Evolutionary conservation across 495 filamentous ascomycete species (phyloP).

Genomic region (Penicilliopsis zonata): DNA sequence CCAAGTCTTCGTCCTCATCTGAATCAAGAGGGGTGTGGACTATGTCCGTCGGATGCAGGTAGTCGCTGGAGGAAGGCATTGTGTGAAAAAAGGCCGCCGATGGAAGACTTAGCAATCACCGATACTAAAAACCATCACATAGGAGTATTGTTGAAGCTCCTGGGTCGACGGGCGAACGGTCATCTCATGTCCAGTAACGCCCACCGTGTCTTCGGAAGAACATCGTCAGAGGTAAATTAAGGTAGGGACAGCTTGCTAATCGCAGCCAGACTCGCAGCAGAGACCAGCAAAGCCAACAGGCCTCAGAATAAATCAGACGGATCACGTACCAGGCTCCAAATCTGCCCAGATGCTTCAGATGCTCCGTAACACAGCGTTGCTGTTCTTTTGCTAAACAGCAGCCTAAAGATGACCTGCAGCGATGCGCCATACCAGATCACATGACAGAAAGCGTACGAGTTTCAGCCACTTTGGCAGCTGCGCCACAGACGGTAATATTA

Average conservation of each 20-base stretch:
- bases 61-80: conserved; percentile 31
- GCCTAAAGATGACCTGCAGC: background rate
- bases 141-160: conserved; percentile 8
- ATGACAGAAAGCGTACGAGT: too few species aligned
- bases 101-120: background rate
- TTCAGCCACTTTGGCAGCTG: too few species aligned
- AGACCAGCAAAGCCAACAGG: too few species aligned
- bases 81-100: too few species aligned
- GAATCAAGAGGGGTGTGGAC: conserved; percentile 20
- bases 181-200: conserved; percentile 16
- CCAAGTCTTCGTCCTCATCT: conserved; percentile 45
- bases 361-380: too few species aligned
- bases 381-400: background rate
- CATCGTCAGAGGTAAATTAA: conserved; percentile 5
- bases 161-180: conserved; percentile 6
- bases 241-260: too few species aligned
- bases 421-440: background rate
- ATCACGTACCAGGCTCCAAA: too few species aligned
- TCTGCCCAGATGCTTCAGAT: too few species aligned
- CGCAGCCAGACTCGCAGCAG: too few species aligned
- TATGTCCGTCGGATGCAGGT: conserved; percentile 21
- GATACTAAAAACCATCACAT: conserved; percentile 9
- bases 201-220: conserved; percentile 6
- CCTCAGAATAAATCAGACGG: too few species aligned
- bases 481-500: too few species aligned